phyloP scores from a whole-genome alignment of 176 grass and related monocot genomes.

The Bothriochloa decipiens region DNA sequence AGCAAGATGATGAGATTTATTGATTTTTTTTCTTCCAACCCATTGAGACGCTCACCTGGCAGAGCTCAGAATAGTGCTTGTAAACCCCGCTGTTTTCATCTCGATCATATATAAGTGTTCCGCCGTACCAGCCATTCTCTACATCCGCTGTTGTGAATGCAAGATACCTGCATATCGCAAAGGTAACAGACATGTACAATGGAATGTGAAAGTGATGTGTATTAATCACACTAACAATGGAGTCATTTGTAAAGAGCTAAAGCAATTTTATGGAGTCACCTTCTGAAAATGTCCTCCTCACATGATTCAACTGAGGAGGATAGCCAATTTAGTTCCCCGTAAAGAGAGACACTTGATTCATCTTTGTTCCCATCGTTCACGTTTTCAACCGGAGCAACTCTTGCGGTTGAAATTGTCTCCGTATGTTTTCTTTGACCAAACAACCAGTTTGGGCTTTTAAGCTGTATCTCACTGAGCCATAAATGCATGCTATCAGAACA shows the following conservation, averaged over 20 bases:
- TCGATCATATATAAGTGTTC: constrained; percentile 75
- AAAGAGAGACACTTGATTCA: constrained; percentile 41
- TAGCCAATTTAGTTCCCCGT: constrained; percentile 70
- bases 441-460: constrained; percentile 92
- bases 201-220: not conserved
- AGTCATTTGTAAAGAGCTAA: constrained; percentile 5
- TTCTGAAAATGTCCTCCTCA: constrained; percentile 90
- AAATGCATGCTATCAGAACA: constrained; percentile 17
- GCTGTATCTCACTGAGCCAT: constrained; percentile 87
- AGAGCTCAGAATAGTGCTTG: constrained; percentile 83
- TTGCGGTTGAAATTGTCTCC: constrained; percentile 49
- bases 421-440: constrained; percentile 95
- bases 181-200: not conserved
- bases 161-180: constrained; percentile 67
- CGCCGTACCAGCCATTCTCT: constrained; percentile 80
- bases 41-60: constrained; percentile 50
- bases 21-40: not conserved
- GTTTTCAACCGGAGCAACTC: constrained; percentile 52
- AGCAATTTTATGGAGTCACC: constrained; percentile 45
- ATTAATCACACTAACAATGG: not conserved
- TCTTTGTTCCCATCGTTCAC: constrained; percentile 39
- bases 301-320: constrained; percentile 57
- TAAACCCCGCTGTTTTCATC: constrained; percentile 77
- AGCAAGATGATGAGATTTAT: not conserved
- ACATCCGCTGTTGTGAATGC: constrained; percentile 68